Evolutionary conservation across 2,329 filamentous ascomycete genomes (phyloP).

Genomic region (Penicillium concentricum): DNA sequence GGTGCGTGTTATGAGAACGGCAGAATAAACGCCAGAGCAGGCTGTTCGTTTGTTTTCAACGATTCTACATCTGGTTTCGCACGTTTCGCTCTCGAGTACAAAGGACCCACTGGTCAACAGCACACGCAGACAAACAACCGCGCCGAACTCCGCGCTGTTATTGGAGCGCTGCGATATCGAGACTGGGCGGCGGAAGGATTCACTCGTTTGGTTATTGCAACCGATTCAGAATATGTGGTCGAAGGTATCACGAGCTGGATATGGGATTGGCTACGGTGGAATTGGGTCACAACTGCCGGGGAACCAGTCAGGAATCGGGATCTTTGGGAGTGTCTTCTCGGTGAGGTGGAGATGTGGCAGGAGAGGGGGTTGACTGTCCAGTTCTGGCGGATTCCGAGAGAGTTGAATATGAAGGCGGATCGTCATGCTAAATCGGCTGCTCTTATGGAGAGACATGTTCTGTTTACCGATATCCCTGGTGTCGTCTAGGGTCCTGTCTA

Average conservation of each 20-base stretch:
- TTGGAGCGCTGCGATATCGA: conserved; percentile 50
- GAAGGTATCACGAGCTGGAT: conserved; percentile 51
- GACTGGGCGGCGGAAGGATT: conserved; percentile 46
- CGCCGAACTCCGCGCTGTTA: conserved; percentile 56
- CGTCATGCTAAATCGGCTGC: neutral
- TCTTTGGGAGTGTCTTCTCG: conserved; percentile 53
- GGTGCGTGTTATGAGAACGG: neutral
- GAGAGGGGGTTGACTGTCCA: conserved; percentile 26
- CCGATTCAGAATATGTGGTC: conserved; percentile 54
- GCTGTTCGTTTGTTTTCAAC: neutral
- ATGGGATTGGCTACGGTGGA: conserved; percentile 36
- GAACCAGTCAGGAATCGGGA: conserved; percentile 32
- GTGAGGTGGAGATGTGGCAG: conserved; percentile 37
- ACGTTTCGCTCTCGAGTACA: neutral
- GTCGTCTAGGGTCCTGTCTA: neutral
- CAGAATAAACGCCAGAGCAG: neutral
- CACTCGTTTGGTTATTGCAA: conserved; percentile 52
- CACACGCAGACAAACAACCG: conserved; percentile 51
- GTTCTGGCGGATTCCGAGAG: neutral
- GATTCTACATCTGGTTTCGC: neutral
- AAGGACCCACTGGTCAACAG: neutral
- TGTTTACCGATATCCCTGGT: neutral
- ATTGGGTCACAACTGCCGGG: neutral
- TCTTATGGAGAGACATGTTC: neutral
- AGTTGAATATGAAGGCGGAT: neutral